phyloP scores from a whole-genome alignment of 2,329 filamentous ascomycete genomes.

The Dothideomycetes sp. region DNA sequence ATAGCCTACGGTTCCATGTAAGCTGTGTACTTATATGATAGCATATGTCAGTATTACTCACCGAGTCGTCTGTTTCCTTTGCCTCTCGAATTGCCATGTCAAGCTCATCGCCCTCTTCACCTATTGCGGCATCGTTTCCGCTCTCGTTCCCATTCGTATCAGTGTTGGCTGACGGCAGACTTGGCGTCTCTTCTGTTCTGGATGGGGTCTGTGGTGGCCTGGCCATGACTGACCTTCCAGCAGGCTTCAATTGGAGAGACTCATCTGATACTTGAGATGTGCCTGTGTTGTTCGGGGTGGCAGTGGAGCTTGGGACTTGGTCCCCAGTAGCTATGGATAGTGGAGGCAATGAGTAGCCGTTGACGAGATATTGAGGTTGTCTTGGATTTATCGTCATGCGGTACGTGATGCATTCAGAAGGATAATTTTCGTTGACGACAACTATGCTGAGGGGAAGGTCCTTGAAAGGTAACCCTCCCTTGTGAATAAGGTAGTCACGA shows the following conservation, averaged over 20 bases:
- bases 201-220: constrained; percentile 27
- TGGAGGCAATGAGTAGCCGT: constrained; percentile 28
- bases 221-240: constrained; percentile 28
- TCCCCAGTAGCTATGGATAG: neutral
- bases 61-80: constrained; percentile 12
- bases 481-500: constrained; percentile 51
- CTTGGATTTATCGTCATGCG: constrained; percentile 36
- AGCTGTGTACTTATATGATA: neutral
- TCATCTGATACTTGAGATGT: constrained; percentile 13
- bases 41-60: constrained; percentile 1
- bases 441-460: constrained; percentile 39
- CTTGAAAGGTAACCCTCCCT: constrained; percentile 34
- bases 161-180: neutral
- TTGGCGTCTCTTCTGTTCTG: constrained; percentile 22
- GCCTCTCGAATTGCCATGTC: constrained; percentile 15
- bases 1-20: neutral
- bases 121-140: neutral
- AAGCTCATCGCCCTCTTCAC: constrained; percentile 8
- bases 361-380: constrained; percentile 49
- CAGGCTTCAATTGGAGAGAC: constrained; percentile 41
- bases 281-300: neutral
- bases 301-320: neutral
- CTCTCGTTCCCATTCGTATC: neutral
- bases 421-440: constrained; percentile 38
- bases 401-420: constrained; percentile 32